Evolutionary conservation across 164 flowering plant genomes (phyloP).

Genomic region (Litsea cubeba): DNA sequence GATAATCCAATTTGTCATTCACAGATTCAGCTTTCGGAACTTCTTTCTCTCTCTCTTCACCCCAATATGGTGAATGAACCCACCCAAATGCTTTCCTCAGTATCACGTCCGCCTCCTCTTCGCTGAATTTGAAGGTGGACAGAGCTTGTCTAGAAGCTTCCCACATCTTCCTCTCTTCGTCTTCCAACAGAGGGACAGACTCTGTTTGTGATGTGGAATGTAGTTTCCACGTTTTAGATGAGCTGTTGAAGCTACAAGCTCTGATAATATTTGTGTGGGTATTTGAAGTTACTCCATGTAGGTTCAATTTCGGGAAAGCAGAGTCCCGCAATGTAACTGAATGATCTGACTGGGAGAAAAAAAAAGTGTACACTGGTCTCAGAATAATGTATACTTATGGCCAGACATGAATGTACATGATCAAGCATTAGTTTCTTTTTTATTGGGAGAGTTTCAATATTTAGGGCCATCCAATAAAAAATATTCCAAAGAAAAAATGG

Average conservation of each 20-base stretch:
- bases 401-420: not conserved
- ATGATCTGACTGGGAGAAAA: slow-evolving; percentile 35
- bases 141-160: slow-evolving; percentile 62
- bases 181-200: slow-evolving; percentile 20
- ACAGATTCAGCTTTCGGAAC: slow-evolving; percentile 57
- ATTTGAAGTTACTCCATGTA: slow-evolving; percentile 10
- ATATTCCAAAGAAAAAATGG: not conserved
- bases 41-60: slow-evolving; percentile 73
- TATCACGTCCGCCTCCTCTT: slow-evolving; percentile 62
- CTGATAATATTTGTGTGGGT: slow-evolving; percentile 5
- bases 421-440: not conserved
- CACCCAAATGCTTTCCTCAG: slow-evolving; percentile 91
- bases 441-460: not conserved
- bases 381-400: not conserved
- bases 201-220: slow-evolving; percentile 38
- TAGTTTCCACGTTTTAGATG: slow-evolving; percentile 45
- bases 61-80: slow-evolving; percentile 84
- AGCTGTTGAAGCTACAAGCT: slow-evolving; percentile 3
- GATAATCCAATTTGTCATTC: slow-evolving; percentile 46
- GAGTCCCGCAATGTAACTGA: slow-evolving; percentile 19
- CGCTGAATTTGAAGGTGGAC: slow-evolving; percentile 40
- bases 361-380: not conserved
- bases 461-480: not conserved
- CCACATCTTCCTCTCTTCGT: slow-evolving; percentile 64
- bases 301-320: slow-evolving; percentile 11